Conservation (phyloP, 164 flowering plant species). For the Sedum album region DNA sequence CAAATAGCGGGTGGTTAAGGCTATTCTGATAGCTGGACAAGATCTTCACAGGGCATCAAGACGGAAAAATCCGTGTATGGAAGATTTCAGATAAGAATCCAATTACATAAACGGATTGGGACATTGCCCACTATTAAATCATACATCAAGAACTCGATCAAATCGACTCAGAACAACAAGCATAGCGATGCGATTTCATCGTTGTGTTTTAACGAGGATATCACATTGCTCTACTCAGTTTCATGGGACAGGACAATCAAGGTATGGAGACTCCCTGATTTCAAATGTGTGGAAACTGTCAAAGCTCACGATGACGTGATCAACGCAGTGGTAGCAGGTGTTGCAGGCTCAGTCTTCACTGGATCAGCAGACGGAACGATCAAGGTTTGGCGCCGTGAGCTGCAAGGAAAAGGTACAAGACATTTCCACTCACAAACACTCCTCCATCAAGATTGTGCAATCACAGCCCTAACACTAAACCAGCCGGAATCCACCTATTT, state of each 20-base stretch:
- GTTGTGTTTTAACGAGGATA: conserved; percentile 40
- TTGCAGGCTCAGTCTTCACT: conserved; percentile 42
- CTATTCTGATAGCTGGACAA: conserved; percentile 12
- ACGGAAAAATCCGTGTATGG: conserved; percentile 57
- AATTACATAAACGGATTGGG: conserved; percentile 28
- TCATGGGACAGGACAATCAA: conserved; percentile 56
- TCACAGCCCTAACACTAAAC: conserved; percentile 39
- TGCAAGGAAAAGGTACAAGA: conserved; percentile 44
- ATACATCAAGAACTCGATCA: conserved; percentile 28
- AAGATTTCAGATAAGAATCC: conserved; percentile 29
- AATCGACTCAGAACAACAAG: conserved; percentile 29
- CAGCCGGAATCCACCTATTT: conserved; percentile 16
- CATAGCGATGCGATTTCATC: conserved; percentile 50
- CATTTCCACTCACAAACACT: conserved; percentile 46
- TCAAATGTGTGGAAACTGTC: conserved; percentile 41
- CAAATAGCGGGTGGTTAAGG: no score
- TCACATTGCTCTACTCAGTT: conserved; percentile 35
- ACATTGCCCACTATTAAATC: conserved; percentile 39
- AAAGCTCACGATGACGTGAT: conserved; percentile 51
- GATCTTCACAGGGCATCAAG: conserved; percentile 59
- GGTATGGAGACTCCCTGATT: conserved; percentile 38
- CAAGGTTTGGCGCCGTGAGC: conserved; percentile 48
- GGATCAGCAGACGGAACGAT: conserved; percentile 56
- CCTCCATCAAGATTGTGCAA: conserved; percentile 52
- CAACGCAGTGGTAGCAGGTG: conserved; percentile 28